Evolutionary conservation across 2,329 filamentous ascomycete genomes (phyloP).

Genomic region (Epichloe elymi): DNA sequence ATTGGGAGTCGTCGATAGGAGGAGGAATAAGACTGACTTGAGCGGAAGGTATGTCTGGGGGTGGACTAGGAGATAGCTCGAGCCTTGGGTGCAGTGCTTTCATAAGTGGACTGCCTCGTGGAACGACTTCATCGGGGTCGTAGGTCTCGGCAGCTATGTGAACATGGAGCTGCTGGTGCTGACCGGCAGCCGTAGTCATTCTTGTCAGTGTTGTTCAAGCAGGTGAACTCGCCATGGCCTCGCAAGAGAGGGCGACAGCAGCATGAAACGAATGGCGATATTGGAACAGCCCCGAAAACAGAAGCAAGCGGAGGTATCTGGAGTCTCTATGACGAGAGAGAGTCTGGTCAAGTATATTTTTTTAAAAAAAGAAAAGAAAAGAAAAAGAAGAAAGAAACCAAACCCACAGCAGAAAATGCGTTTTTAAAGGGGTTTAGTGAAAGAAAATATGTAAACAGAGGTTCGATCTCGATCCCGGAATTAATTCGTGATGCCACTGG

Average conservation of each 20-base stretch:
- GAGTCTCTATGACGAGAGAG: neutral
- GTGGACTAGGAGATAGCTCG: conserved; percentile 19
- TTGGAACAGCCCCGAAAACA: neutral
- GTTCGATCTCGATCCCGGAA: no score
- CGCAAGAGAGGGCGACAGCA: conserved; percentile 3
- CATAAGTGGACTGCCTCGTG: conserved; percentile 28
- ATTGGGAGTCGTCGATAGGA: conserved; percentile 27
- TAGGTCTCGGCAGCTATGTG: conserved; percentile 22
- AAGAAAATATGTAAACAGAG: neutral
- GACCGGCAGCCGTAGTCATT: conserved; percentile 27
- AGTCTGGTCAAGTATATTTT: neutral
- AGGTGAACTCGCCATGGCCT: conserved; percentile 23
- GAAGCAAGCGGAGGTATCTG: neutral
- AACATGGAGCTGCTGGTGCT: conserved; percentile 18
- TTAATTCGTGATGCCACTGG: neutral
- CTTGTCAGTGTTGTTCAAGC: conserved; percentile 17
- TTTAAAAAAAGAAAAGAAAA: no score
- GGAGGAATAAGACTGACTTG: conserved; percentile 22
- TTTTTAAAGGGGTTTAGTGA: neutral
- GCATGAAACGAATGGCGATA: conserved; percentile 6
- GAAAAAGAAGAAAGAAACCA: neutral
- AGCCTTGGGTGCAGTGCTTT: conserved; percentile 20
- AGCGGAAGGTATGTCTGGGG: conserved; percentile 22
- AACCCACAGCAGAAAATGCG: neutral
- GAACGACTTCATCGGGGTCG: conserved; percentile 31